A percentile compares a stretch with the other conserved stretches of the same genome.
phyloP scores from a whole-genome alignment of 257 asterid genomes.

The Mentha longifolia region DNA sequence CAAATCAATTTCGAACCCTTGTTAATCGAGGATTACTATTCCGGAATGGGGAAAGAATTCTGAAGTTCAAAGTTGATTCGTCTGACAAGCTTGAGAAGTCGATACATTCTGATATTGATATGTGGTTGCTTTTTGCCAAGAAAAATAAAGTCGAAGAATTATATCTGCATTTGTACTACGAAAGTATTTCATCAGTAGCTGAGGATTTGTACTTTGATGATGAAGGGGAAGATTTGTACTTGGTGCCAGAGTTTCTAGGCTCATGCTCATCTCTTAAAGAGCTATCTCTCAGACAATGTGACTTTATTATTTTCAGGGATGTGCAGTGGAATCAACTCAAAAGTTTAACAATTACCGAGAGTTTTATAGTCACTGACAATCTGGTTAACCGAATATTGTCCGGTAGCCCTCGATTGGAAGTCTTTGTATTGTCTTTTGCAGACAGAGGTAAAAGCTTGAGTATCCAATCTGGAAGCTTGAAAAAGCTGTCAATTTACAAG shows the following conservation, averaged over 20 bases:
- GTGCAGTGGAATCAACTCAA: neutral
- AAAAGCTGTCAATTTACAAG: neutral
- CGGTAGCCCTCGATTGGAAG: neutral
- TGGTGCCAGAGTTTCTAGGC: neutral
- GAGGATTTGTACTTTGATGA: neutral
- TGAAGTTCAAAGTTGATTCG: neutral
- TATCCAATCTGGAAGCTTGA: neutral
- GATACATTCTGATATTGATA: neutral
- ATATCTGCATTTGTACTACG: neutral
- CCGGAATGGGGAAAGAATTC: neutral
- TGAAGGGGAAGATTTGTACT: neutral
- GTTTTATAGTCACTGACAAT: neutral
- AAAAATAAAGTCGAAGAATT: too few relatives aligned
- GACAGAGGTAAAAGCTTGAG: neutral
- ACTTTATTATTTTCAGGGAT: too few relatives aligned
- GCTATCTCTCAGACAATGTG: neutral
- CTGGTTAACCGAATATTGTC: neutral
- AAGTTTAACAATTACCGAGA: too few relatives aligned
- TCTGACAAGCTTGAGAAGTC: neutral
- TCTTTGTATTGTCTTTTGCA: neutral
- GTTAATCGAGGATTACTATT: neutral
- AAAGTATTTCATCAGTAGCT: neutral
- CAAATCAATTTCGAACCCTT: neutral
- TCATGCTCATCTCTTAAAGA: neutral
- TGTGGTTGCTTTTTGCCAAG: neutral